Conservation (phyloP, 768 basidiomycete genomes). For the Rickenella mellea region DNA sequence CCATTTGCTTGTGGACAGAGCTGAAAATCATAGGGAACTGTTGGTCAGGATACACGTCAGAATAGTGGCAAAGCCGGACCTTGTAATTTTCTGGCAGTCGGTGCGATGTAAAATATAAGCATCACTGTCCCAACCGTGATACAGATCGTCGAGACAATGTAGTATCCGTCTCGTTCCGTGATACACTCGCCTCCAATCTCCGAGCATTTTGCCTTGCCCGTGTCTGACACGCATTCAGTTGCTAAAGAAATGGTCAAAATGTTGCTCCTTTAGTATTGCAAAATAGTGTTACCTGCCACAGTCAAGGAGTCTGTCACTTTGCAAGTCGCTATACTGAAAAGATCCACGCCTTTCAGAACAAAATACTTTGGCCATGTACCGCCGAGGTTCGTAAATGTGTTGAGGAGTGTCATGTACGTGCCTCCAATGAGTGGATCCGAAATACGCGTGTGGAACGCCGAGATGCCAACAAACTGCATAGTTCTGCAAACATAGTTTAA, state of each 20-base stretch:
- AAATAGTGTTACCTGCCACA: slow-evolving; percentile 37
- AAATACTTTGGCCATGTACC: slow-evolving; percentile 98
- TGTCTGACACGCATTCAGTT: slow-evolving; percentile 86
- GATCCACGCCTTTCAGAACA: slow-evolving; percentile 91
- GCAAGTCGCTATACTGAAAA: slow-evolving; percentile 80
- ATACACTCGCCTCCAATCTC: slow-evolving; percentile 72
- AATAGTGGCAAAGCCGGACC: slow-evolving; percentile 35
- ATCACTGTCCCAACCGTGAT: slow-evolving; percentile 65
- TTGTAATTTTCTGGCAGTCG: slow-evolving; percentile 80
- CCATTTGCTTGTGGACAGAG: slow-evolving; percentile 63
- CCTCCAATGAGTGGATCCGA: slow-evolving; percentile 96
- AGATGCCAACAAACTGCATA: slow-evolving; percentile 97
- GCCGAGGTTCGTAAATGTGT: slow-evolving; percentile 93
- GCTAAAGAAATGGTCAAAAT: slow-evolving; percentile 46
- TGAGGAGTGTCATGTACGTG: slow-evolving; percentile 97
- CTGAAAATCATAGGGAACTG: slow-evolving; percentile 25
- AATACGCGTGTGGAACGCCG: slow-evolving; percentile 96
- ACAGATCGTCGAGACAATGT: slow-evolving; percentile 74
- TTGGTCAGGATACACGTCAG: not conserved
- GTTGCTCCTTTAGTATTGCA: slow-evolving; percentile 9
- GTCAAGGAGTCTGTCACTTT: slow-evolving; percentile 54
- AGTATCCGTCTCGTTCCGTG: slow-evolving; percentile 87
- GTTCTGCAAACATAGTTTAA: slow-evolving; percentile 45
- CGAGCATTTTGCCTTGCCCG: slow-evolving; percentile 72
- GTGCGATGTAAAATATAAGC: slow-evolving; percentile 69